Percentiles rank a stretch among this genome's conserved stretches.
phyloP scores from a whole-genome alignment of 73 alveolate genomes.

The Durusdinium trenchii region DNA sequence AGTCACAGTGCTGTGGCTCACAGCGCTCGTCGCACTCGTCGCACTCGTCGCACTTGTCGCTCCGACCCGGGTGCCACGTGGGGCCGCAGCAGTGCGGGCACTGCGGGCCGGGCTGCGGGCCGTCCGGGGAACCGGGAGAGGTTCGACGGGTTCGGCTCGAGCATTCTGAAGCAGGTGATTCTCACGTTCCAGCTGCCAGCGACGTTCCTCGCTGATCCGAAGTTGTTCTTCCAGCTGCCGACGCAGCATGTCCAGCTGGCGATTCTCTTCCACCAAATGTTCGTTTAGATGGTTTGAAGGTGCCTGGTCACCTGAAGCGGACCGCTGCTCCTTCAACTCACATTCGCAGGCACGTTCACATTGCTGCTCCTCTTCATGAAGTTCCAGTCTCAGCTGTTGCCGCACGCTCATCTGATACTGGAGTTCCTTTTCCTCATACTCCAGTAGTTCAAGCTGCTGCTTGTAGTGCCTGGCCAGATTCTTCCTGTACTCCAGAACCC shows the following conservation, averaged over 20 bases:
- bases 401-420: constrained; percentile 86
- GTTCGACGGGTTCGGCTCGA: neutral
- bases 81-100: neutral
- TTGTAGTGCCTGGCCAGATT: constrained; percentile 85
- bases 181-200: constrained; percentile 69
- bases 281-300: neutral
- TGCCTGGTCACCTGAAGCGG: neutral
- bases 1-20: neutral
- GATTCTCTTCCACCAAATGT: constrained; percentile 46
- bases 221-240: constrained; percentile 80
- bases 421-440: constrained; percentile 63
- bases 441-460: constrained; percentile 76
- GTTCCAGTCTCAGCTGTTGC: constrained; percentile 53
- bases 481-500: neutral
- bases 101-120: neutral
- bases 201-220: constrained; percentile 85
- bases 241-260: constrained; percentile 60
- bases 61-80: neutral
- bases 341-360: constrained; percentile 53
- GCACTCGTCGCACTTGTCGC: neutral
- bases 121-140: neutral
- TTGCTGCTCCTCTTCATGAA: constrained; percentile 70
- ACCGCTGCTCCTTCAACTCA: constrained; percentile 6
- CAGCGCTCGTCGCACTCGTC: too few relatives aligned
- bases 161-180: constrained; percentile 61